Evolutionary conservation across 2,329 filamentous ascomycete species (phyloP).

Genomic region (Monilinia fructigena): DNA sequence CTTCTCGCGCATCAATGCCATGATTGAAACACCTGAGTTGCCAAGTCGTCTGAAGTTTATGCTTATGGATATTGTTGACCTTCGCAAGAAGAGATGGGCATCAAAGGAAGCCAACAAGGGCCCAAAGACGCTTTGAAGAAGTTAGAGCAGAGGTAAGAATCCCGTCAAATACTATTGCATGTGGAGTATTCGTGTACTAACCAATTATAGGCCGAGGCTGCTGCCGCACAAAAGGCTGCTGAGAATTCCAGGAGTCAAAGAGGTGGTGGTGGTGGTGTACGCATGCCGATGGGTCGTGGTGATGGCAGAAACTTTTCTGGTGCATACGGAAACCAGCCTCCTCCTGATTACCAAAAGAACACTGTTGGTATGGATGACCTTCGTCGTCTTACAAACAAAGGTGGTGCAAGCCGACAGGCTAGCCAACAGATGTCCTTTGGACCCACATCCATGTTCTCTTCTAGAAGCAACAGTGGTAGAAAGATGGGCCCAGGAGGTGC

Average conservation of each 20-base stretch:
- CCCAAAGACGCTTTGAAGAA: constrained; percentile 94
- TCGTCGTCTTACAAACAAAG: constrained; percentile 70
- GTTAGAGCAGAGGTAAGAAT: constrained; percentile 72
- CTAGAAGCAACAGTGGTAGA: constrained; percentile 87
- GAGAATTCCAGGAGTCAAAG: constrained; percentile 64
- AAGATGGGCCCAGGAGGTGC: constrained; percentile 73
- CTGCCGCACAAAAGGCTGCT: constrained; percentile 75
- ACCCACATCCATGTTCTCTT: constrained; percentile 81
- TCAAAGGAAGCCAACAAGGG: constrained; percentile 92
- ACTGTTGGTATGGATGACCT: constrained; percentile 90
- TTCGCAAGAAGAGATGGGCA: constrained; percentile 74
- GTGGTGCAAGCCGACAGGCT: constrained; percentile 54
- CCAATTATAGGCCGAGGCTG: constrained; percentile 60
- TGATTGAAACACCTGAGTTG: constrained; percentile 76
- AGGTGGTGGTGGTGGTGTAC: constrained; percentile 63
- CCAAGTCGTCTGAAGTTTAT: constrained; percentile 92
- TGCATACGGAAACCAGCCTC: constrained; percentile 68
- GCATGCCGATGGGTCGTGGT: constrained; percentile 73
- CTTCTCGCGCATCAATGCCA: constrained; percentile 82
- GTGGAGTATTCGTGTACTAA: constrained; percentile 31
- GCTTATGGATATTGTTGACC: constrained; percentile 90
- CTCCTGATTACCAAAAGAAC: constrained; percentile 69
- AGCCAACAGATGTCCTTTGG: constrained; percentile 67
- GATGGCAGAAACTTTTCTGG: constrained; percentile 82
- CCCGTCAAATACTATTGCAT: neutral